Evolutionary conservation across 768 basidiomycete species (phyloP).

Genomic region (Mycena kentingensis): DNA sequence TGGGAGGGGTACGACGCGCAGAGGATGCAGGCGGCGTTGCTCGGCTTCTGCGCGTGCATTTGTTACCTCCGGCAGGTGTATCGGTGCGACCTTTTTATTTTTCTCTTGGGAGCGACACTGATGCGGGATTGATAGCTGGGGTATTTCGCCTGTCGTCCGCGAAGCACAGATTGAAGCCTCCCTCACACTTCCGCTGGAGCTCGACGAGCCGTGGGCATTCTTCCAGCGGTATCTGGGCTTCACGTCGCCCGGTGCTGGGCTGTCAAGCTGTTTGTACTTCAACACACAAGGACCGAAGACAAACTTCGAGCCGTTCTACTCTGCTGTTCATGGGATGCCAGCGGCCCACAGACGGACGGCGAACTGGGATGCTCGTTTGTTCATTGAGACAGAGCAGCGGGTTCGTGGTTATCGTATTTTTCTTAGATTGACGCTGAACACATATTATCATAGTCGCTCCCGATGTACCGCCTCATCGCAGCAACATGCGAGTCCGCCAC

Average conservation of each 20-base stretch:
- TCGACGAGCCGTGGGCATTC: conserved; percentile 1
- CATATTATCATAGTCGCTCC: not conserved
- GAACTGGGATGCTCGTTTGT: conserved; percentile 3
- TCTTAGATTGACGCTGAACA: not conserved
- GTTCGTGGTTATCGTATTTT: not conserved
- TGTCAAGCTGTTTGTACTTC: conserved; percentile 3
- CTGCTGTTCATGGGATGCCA: conserved; percentile 1
- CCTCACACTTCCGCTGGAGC: not conserved
- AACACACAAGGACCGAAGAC: not conserved
- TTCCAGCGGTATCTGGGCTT: conserved; percentile 3
- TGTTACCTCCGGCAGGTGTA: conserved; percentile 3
- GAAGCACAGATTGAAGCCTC: conserved; percentile 2
- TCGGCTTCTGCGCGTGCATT: conserved; percentile 4
- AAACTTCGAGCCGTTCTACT: conserved; percentile 3
- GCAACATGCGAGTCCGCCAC: not conserved
- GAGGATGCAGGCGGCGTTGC: conserved; percentile 2
- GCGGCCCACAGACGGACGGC: not conserved
- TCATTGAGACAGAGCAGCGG: conserved; percentile 3
- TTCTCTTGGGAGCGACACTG: not conserved
- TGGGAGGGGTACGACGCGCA: not conserved
- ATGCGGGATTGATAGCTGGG: conserved; percentile 2
- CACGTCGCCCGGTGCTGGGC: conserved; percentile 1
- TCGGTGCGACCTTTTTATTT: not conserved
- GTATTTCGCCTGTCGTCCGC: not conserved
- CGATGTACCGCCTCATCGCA: conserved; percentile 5